Base-by-base conservation (phyloP, 768 basidiomycete species). In the Dioszegia aurantiaca region DNA sequence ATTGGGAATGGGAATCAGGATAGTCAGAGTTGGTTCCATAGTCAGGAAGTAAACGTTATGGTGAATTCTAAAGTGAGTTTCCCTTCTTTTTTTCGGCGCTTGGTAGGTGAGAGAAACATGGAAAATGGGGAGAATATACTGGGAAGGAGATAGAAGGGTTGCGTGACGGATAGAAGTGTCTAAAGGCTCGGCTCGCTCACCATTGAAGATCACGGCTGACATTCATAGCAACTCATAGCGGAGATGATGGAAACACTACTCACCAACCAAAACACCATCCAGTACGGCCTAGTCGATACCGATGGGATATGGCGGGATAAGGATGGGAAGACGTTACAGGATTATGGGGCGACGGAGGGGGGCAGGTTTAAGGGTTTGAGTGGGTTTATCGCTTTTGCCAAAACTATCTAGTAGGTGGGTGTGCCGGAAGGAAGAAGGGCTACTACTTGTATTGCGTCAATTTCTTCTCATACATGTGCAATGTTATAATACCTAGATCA, bases 1-100 rank as follows among this genome's bases (percentile, higher is more conserved):
- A 79, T 81, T 19, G 87, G 86, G 9, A 87, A 84, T 63, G 86
- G 86, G 24, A 87, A 87, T 72, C 85, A 86, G 69, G 83, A 81
- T 80, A 56, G 52, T 47, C 61, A 65, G 31, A 57, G 60, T 17
- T 59, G 59, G 59, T 86, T 81, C 78, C 87, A 88, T 72, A 84
- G 83, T 41, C 83, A 85, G 59, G 87, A 88, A 65, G 79, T 83
- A 63, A 87, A 88, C 69, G 76, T 85, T 57, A 81, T 86, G 79
- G 77, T 85, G 43, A 84, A 86, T 70, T 81, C 79, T 23, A 73
- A 78, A n/a, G 74, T 71, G 43, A 58, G 62, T 52, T 17, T 19
- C n/a, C 16, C 4, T 2, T 51, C 24, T 23, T 31, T 51, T 5
- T 31, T 24, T 11, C 3, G 37, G 21, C 5, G 14, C 4, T 28